These are phyloP conservation scores for Colletotrichum salicis DNA, from an alignment of 2,329 filamentous ascomycete species.

Conservation along the genomic window DNA sequence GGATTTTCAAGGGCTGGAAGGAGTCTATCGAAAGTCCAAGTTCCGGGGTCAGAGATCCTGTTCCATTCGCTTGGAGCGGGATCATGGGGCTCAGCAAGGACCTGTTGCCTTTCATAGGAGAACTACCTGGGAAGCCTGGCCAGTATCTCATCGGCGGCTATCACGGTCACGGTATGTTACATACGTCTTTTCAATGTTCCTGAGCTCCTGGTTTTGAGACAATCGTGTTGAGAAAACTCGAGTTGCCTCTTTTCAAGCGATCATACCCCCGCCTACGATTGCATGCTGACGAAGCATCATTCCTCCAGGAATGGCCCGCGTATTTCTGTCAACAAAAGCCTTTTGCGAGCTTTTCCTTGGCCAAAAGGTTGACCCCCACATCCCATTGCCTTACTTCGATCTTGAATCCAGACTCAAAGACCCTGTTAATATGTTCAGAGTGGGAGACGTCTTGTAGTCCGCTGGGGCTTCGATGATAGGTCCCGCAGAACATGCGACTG, in stretches of 20 bases:
- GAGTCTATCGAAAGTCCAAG: neutral
- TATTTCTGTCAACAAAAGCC: neutral
- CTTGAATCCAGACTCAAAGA: neutral
- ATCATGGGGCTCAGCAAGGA: neutral
- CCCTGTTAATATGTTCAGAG: neutral
- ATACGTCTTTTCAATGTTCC: neutral
- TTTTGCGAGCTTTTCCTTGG: neutral
- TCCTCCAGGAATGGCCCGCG: neutral
- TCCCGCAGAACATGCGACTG: neutral
- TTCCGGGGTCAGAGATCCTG: neutral
- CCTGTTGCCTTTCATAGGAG: neutral
- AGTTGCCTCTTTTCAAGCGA: neutral
- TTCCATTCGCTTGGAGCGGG: neutral
- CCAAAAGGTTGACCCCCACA: neutral
- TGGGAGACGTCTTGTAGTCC: neutral
- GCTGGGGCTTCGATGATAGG: neutral
- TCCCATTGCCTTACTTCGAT: neutral
- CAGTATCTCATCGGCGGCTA: neutral
- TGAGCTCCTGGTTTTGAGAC: neutral
- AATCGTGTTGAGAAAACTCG: neutral
- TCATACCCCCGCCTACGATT: neutral
- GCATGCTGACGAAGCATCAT: too few species aligned
- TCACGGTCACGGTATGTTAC: neutral
- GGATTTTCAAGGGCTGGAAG: neutral
- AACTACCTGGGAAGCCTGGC: neutral